A percentile compares a stretch with the other conserved stretches of the same genome.
These are phyloP conservation scores for Neonectria magnoliae DNA, from an alignment of 2,329 filamentous ascomycete species.

Conservation along the genomic window DNA sequence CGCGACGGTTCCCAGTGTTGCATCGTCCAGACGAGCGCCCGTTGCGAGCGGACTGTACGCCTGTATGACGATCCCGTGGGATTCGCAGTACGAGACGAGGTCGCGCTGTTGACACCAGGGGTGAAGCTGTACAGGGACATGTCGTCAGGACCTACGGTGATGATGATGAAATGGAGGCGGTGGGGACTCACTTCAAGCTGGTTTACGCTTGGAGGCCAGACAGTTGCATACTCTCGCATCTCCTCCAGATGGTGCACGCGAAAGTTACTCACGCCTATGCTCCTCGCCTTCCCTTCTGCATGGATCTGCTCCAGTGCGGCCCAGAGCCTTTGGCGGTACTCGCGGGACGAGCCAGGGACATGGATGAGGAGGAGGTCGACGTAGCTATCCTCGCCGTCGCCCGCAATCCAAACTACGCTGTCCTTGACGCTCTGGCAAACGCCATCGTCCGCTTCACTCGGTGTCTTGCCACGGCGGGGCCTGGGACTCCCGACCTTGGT, in stretches of 20 bases:
- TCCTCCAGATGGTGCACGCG: slow-evolving; percentile 74
- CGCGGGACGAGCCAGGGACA: slow-evolving; percentile 64
- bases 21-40: slow-evolving; percentile 57
- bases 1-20: slow-evolving; percentile 64
- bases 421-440: slow-evolving; percentile 68
- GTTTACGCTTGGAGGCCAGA: slow-evolving; percentile 77
- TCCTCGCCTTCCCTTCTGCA: slow-evolving; percentile 67
- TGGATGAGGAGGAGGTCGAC: slow-evolving; percentile 79
- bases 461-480: not conserved
- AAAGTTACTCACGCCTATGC: slow-evolving; percentile 80
- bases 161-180: too few relatives aligned
- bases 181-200: slow-evolving; percentile 71
- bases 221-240: slow-evolving; percentile 70
- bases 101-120: slow-evolving; percentile 71
- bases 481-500: slow-evolving; percentile 71
- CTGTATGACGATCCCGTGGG: slow-evolving; percentile 72
- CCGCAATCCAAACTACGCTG: slow-evolving; percentile 70
- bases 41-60: slow-evolving; percentile 53
- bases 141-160: not conserved
- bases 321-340: slow-evolving; percentile 71
- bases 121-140: slow-evolving; percentile 65
- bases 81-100: slow-evolving; percentile 70
- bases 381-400: slow-evolving; percentile 64
- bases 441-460: slow-evolving; percentile 56
- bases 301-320: slow-evolving; percentile 70